These are phyloP conservation scores for Cordyceps militaris DNA, from an alignment of 2,329 filamentous ascomycete species.

Conservation along the genomic window DNA sequence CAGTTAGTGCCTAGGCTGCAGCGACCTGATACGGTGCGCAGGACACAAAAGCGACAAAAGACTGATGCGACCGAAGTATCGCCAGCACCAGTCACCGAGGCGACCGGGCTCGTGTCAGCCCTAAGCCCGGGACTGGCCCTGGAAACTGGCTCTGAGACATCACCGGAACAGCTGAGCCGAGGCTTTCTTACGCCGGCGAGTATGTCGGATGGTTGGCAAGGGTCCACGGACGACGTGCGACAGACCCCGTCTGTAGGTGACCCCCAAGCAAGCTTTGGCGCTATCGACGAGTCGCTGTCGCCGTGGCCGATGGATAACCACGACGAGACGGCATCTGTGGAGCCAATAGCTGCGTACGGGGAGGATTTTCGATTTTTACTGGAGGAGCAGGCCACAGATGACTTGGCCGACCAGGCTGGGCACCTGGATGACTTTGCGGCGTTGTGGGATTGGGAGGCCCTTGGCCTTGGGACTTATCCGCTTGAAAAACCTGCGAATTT, in stretches of 20 bases:
- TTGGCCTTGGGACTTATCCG: neutral
- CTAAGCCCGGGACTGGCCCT: neutral
- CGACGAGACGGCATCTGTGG: neutral
- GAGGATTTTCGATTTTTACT: neutral
- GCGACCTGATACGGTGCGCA: neutral
- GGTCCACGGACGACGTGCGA: neutral
- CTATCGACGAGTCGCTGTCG: conserved; percentile 7
- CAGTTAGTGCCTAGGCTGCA: neutral
- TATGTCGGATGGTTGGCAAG: conserved; percentile 4
- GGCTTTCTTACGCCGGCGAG: neutral
- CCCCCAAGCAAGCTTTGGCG: neutral
- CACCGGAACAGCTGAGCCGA: neutral
- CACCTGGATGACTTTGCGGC: conserved; percentile 4
- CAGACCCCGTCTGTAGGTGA: neutral
- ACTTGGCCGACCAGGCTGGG: neutral
- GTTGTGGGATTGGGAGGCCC: conserved; percentile 10
- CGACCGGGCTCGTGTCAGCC: neutral
- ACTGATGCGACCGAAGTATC: neutral
- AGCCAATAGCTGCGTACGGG: neutral
- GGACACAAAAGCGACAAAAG: conserved; percentile 1
- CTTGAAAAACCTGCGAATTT: neutral
- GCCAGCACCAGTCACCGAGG: neutral
- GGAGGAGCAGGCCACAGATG: neutral
- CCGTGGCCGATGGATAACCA: neutral
- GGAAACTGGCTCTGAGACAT: conserved; percentile 1